Evolutionary conservation across 2,329 filamentous ascomycete genomes (phyloP).

Genomic region (Fusarium subglutinans): DNA sequence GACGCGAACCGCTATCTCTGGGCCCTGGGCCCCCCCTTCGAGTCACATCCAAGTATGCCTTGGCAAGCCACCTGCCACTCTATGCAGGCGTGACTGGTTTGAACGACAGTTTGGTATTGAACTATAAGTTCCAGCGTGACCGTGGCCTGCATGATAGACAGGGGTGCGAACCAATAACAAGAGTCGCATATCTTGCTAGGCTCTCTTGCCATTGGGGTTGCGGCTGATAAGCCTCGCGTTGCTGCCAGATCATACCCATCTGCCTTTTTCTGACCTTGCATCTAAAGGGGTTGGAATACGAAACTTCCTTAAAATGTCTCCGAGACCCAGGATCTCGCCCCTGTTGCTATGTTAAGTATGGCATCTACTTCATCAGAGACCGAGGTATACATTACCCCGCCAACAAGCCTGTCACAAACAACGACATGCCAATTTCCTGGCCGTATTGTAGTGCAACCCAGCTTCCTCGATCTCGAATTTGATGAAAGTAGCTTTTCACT

Average conservation of each 20-base stretch:
- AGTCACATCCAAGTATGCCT: background rate
- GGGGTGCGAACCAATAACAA: background rate
- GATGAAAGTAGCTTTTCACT: background rate
- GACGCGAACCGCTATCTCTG: background rate
- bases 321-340: background rate
- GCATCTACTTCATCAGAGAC: background rate
- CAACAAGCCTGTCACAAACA: background rate
- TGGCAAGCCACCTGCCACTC: background rate
- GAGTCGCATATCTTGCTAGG: background rate
- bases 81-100: background rate
- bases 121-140: background rate
- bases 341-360: background rate
- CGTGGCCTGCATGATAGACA: background rate
- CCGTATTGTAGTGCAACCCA: background rate
- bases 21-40: background rate
- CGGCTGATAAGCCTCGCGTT: background rate
- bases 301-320: background rate
- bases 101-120: no score
- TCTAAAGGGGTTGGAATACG: background rate
- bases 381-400: background rate
- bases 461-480: background rate
- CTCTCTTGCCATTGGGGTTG: background rate
- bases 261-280: background rate
- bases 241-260: background rate
- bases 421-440: background rate